Conservation (phyloP, 163 green algal species). For the Smithsoniella earleae region DNA sequence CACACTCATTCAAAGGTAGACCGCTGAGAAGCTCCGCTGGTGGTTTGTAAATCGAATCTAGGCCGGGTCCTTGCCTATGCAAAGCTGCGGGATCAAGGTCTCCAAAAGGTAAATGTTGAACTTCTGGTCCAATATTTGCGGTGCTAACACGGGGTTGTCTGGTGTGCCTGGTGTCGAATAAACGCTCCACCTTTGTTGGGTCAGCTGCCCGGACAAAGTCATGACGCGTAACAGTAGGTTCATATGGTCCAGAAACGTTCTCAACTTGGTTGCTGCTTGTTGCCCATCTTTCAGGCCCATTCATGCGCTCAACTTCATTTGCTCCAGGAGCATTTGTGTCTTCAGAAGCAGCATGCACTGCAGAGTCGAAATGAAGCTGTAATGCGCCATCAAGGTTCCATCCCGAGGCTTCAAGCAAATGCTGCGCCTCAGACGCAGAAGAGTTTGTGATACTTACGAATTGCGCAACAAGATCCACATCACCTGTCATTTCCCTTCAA, state of each 20-base stretch:
- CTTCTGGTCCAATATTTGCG: not conserved
- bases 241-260: too few species aligned
- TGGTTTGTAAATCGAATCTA: slow-evolving; percentile 3
- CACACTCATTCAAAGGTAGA: not conserved
- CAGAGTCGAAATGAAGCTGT: slow-evolving; percentile 22
- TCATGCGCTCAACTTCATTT: too few species aligned
- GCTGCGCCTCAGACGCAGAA: slow-evolving; percentile 3
- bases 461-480: slow-evolving; percentile 10
- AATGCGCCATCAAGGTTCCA: slow-evolving; percentile 1
- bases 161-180: not conserved
- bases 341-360: too few species aligned
- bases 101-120: not conserved
- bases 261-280: too few species aligned
- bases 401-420: slow-evolving; percentile 23
- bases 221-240: too few species aligned
- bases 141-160: not conserved
- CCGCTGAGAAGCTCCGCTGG: not conserved
- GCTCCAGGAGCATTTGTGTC: too few species aligned
- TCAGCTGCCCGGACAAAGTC: not conserved
- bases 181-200: not conserved
- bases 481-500: too few species aligned
- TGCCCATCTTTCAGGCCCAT: too few species aligned
- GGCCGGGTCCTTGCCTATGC: not conserved
- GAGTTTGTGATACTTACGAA: slow-evolving; percentile 17
- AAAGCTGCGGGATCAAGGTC: not conserved